Conservation (phyloP, 371 early-diverging fungal genomes). For the Lichtheimia ornata region DNA sequence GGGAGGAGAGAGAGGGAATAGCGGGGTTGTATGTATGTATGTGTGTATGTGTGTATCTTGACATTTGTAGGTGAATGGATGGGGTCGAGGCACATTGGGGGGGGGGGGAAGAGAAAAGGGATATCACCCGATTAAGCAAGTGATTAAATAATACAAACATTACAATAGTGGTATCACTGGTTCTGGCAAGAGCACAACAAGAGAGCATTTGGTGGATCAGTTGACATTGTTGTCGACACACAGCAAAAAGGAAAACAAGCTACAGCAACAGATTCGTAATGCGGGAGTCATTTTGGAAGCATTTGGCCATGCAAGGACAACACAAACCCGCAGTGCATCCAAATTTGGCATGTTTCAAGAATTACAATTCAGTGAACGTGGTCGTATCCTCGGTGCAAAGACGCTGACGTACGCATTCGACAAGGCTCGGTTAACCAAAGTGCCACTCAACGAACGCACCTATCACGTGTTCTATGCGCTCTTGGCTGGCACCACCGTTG, state of each 20-base stretch:
- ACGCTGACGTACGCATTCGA: constrained; percentile 88
- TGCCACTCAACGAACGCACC: constrained; percentile 60
- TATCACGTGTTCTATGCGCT: constrained; percentile 93
- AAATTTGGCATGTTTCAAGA: constrained; percentile 83
- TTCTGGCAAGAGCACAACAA: constrained; percentile 78
- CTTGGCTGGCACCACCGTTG: constrained; percentile 54
- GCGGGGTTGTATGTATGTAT: background rate
- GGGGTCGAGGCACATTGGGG: background rate
- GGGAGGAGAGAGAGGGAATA: background rate
- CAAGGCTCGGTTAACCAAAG: constrained; percentile 67
- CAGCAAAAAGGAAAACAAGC: constrained; percentile 70
- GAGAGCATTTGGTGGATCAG: constrained; percentile 66
- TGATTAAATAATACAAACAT: background rate
- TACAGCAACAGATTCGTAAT: constrained; percentile 73
- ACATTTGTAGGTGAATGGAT: background rate
- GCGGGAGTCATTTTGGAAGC: constrained; percentile 68
- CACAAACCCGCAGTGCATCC: constrained; percentile 71
- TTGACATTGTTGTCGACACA: constrained; percentile 70
- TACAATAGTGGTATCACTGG: constrained; percentile 76
- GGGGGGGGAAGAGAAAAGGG: background rate
- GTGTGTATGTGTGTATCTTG: background rate
- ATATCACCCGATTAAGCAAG: background rate
- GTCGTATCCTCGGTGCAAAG: constrained; percentile 86
- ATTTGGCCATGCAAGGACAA: constrained; percentile 77
- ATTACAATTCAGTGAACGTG: constrained; percentile 83